Conservation (phyloP, 768 basidiomycete genomes). For the Mycena maculata region DNA sequence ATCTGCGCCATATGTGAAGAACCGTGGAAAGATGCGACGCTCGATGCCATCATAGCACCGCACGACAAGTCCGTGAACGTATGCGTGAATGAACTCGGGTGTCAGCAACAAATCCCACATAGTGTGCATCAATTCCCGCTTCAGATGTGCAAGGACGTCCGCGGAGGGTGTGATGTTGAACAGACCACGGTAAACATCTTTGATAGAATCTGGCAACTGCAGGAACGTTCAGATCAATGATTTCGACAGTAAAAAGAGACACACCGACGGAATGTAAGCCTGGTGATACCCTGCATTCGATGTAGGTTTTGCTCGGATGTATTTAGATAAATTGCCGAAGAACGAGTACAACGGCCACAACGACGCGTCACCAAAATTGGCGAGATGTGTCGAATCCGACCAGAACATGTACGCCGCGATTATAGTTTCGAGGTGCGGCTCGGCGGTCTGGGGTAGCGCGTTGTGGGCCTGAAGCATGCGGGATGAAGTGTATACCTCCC, state of each 20-base stretch:
- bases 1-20: constrained; percentile 45
- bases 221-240: not conserved
- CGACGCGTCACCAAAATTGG: too few relatives aligned
- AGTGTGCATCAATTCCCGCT: constrained; percentile 43
- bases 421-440: constrained; percentile 31
- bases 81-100: constrained; percentile 41
- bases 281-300: constrained; percentile 43
- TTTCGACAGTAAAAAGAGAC: not conserved
- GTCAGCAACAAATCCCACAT: constrained; percentile 40
- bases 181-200: constrained; percentile 33
- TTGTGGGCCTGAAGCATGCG: constrained; percentile 32
- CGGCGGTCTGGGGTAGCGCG: constrained; percentile 7
- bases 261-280: constrained; percentile 48
- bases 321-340: constrained; percentile 51
- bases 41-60: constrained; percentile 40
- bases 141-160: constrained; percentile 33
- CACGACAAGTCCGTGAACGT: constrained; percentile 39
- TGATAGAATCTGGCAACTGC: constrained; percentile 40
- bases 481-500: constrained; percentile 39
- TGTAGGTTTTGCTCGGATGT: constrained; percentile 38
- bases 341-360: constrained; percentile 51
- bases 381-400: constrained; percentile 45
- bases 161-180: constrained; percentile 25
- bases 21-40: constrained; percentile 39
- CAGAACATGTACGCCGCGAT: constrained; percentile 43